Evolutionary conservation across 1,139 yeast genomes (phyloP), one percentile per base, ranked within the genome.

Genomic region (Sugiyamaella japonica): DNA sequence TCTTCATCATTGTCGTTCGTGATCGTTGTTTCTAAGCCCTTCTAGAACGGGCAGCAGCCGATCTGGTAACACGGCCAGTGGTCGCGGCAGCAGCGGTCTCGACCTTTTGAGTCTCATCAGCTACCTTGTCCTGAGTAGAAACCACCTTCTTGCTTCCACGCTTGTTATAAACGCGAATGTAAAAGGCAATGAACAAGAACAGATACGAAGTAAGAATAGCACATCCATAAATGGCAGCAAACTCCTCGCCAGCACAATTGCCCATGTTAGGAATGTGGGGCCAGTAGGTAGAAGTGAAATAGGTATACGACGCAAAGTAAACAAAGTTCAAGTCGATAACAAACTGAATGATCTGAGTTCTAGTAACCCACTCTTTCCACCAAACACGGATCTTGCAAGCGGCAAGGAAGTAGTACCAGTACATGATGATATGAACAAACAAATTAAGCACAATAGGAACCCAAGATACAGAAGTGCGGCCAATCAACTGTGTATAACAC

Each of bases 341-440:
- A 68, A 93, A 93, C 76, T 93, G 99, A 66, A 88, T 81, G 74
- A 93, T 93, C 78, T 93, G 99, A 80, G 89, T 85, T 64, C 96
- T 82, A 52, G 99, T 93, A 65, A 93, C 97, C 97, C 97, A 93
- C 76, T 91, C 96, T 76, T 93, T 93, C 99, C 99, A 93, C 98
- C 98, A 91, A 57, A 93, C 97, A 66, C 93, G 85, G 70, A 91
- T 88, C 58, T 97, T 96, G 72, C 96, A 82, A 15, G 98, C 89
- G 63, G 93, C 81, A 67, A 93, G 79, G 81, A 90, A 91, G 79
- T 93, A 93, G 81, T 93, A 93, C 88, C 91, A 93, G 82, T 93
- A 93, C 99, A 93, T 93, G 63, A 93, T 85, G 50, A 93, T 97
- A 70, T 93, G 99, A 49, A 93, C 99, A 56, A 84, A 88, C 74